Conservation (phyloP, 805 yeast species). For the Metschnikowia picachoensis region DNA sequence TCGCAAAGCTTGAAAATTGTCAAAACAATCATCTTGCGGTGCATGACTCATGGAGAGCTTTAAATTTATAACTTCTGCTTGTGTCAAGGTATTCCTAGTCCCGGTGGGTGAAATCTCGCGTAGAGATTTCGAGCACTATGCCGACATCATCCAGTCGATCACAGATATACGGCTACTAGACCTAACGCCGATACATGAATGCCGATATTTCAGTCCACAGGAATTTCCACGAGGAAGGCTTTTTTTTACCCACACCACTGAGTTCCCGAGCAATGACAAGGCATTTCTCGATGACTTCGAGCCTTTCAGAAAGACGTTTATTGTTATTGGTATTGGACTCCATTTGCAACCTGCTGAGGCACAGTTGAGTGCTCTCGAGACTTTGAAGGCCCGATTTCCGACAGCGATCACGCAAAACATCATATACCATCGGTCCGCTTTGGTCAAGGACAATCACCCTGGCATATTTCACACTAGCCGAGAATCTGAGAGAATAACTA, state of each 20-base stretch:
- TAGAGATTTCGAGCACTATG: slow-evolving; percentile 41
- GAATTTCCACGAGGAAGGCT: slow-evolving; percentile 78
- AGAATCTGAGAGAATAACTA: slow-evolving; percentile 23
- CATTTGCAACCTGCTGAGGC: slow-evolving; percentile 17
- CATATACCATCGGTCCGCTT: slow-evolving; percentile 52
- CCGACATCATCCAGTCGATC: slow-evolving; percentile 42
- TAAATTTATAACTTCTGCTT: slow-evolving; percentile 59
- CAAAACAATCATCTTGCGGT: background rate
- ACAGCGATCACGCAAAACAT: slow-evolving; percentile 51
- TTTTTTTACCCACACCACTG: slow-evolving; percentile 50
- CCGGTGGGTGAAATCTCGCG: slow-evolving; percentile 55
- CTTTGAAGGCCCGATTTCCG: slow-evolving; percentile 45
- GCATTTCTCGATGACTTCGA: slow-evolving; percentile 81
- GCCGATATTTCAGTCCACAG: slow-evolving; percentile 70
- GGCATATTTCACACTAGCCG: slow-evolving; percentile 24
- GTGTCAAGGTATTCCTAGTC: slow-evolving; percentile 61
- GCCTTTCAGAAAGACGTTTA: slow-evolving; percentile 76
- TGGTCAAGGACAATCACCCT: background rate
- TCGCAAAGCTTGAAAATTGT: too few species aligned
- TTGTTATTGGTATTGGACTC: slow-evolving; percentile 46
- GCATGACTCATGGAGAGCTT: slow-evolving; percentile 21
- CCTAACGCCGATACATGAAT: slow-evolving; percentile 54
- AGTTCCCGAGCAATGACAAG: slow-evolving; percentile 50
- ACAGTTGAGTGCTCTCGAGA: slow-evolving; percentile 3
- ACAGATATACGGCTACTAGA: slow-evolving; percentile 72